Base-by-base conservation (phyloP, 2,329 filamentous ascomycete species). In the Paecilomyces niveus region DNA sequence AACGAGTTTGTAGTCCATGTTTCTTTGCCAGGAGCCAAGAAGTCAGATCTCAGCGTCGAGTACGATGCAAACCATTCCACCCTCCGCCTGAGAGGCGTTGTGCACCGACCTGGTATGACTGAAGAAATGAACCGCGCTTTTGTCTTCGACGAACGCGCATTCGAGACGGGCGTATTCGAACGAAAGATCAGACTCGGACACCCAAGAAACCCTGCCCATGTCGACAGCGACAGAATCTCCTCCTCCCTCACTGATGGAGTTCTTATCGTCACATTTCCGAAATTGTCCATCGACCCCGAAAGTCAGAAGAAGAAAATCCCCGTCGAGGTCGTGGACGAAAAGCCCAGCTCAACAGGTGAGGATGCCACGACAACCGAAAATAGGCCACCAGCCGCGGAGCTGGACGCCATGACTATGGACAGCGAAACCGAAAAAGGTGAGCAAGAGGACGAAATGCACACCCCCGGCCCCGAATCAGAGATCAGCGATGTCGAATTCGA, bases 221-320 rank as follows among this genome's bases (percentile, higher is more conserved):
- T 94, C 15, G 87, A 92, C 65, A 83, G 80, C 1, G 81, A 87
- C 54, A 79, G 75, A 24, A 93, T 94, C 68, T 82, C 80, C 2
- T 89, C 90, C 2, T 90, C 85, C 75, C 81, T 95, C 74, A 88
- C 91, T 72, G 88, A 94, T 69, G 90, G 90, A 4, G 77, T 95
- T 1, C 72, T 95, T 64, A 78, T 87, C 35, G 80, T 95, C n/a
- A 85, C 83, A n/a, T 84, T 95, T 1, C 89, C 89, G 7, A 92
- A 91, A 78, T 67, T 83, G 7, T 85, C 88, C 68, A 83, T 80
- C 72, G 85, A 85, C 1, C 59, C 64, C 15, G 39, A 64, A 11
- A 62, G 63, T 58, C 60, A 32, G 32, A 61, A 54, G 18, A 60
- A 56, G 58, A 58, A 26, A 59, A 79, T 81, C 8, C 77, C 80